These are phyloP conservation scores for Penicillium crustosum DNA, from an alignment of 2,329 filamentous ascomycete species.

Conservation along the genomic window DNA sequence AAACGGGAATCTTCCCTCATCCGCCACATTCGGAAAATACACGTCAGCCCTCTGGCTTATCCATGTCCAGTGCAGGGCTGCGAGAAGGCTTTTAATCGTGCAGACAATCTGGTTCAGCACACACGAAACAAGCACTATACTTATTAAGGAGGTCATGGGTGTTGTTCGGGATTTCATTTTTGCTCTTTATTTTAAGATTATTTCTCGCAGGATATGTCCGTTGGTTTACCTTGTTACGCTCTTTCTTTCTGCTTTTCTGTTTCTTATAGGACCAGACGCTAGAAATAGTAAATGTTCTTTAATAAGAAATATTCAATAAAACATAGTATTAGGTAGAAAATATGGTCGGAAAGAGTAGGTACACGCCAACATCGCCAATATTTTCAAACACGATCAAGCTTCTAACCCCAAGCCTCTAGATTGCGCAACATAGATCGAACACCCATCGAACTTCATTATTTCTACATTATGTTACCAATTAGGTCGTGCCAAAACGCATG, in stretches of 20 bases:
- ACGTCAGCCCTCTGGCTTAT: slow-evolving; percentile 14
- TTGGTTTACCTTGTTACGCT: not conserved
- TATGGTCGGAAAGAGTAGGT: too few species aligned
- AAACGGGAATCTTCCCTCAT: slow-evolving; percentile 12
- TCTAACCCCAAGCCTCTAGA: not conserved
- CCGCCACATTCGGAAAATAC: slow-evolving; percentile 18
- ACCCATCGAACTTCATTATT: too few species aligned
- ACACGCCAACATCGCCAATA: too few species aligned
- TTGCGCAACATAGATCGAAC: not conserved
- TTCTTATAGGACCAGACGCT: too few species aligned
- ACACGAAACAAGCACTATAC: not conserved
- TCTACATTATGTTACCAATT: not conserved
- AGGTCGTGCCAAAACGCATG: not conserved
- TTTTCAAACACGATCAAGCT: too few species aligned
- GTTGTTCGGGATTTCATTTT: not conserved
- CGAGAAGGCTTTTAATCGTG: slow-evolving; percentile 5
- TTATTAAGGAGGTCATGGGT: not conserved
- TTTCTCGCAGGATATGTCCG: too few species aligned
- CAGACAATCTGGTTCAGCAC: slow-evolving; percentile 7
- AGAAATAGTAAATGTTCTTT: too few species aligned
- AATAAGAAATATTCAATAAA: too few species aligned
- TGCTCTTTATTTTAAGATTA: not conserved
- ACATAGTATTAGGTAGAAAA: too few species aligned
- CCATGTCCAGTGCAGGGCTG: slow-evolving; percentile 7
- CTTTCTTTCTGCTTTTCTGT: not conserved